Evolutionary conservation across 1,284 basidiomycete genomes (phyloP).

Genomic region (Inonotus obliquus): DNA sequence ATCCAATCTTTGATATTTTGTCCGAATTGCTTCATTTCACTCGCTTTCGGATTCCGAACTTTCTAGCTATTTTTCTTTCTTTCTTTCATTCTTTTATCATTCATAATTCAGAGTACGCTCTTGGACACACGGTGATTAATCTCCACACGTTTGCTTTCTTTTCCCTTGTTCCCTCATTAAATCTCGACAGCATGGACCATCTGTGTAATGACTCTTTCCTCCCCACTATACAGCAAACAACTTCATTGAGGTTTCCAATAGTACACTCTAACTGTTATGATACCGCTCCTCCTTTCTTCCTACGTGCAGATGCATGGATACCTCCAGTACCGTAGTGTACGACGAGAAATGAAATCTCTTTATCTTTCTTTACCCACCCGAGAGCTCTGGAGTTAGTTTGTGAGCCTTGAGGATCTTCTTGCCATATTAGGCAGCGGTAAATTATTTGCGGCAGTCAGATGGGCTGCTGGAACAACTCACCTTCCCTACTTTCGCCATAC

Average conservation of each 20-base stretch:
- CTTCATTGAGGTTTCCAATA: background rate
- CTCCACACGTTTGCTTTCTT: background rate
- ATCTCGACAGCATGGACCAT: conserved; percentile 3
- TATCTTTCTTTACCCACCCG: no score
- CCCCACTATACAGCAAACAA: background rate
- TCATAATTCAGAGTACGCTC: conserved; percentile 12
- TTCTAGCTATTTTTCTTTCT: conserved; percentile 2
- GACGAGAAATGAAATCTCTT: background rate
- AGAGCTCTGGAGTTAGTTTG: background rate
- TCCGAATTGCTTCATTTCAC: background rate
- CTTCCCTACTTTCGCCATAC: background rate
- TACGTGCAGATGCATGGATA: background rate
- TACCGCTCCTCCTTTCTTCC: background rate
- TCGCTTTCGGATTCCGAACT: conserved; percentile 1
- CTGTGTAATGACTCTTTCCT: conserved; percentile 6
- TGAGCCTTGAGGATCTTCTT: background rate
- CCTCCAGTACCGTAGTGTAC: background rate
- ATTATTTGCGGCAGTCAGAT: background rate
- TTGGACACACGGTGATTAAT: conserved; percentile 11
- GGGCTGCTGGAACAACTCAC: background rate
- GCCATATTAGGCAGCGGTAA: background rate
- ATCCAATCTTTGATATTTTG: conserved; percentile 1
- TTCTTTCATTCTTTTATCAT: no score
- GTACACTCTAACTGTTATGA: background rate
- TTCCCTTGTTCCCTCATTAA: background rate